These are phyloP conservation scores for Vitis hybrid DNA, from an alignment of 177 flowering plant species.

Conservation along the genomic window DNA sequence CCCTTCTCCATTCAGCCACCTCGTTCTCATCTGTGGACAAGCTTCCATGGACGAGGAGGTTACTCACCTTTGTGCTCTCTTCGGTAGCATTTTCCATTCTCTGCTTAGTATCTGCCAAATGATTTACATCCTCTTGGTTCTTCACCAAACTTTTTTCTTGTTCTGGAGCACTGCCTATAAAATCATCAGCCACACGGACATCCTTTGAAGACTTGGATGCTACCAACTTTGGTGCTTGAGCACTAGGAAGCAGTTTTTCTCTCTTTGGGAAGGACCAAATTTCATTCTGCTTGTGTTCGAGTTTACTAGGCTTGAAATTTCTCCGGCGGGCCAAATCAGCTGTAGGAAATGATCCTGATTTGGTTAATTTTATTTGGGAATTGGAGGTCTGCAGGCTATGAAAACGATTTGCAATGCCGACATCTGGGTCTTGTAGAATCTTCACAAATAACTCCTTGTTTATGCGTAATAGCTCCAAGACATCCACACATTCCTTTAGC, in stretches of 20 bases:
- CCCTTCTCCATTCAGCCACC: background rate
- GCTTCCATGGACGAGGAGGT: background rate
- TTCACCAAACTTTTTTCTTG: conserved; percentile 13
- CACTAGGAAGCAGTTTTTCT: background rate
- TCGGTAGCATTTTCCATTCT: conserved; percentile 18
- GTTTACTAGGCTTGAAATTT: conserved; percentile 18
- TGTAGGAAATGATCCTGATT: conserved; percentile 40
- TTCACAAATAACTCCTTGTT: conserved; percentile 33
- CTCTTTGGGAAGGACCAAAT: conserved; percentile 19
- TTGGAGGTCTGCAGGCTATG: conserved; percentile 12
- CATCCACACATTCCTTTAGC: conserved; percentile 21
- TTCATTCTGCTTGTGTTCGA: conserved; percentile 33
- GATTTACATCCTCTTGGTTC: conserved; percentile 18
- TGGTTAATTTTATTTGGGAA: conserved; percentile 19
- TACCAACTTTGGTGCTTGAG: conserved; percentile 5
- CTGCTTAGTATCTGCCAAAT: conserved; percentile 19
- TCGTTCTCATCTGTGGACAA: conserved; percentile 8
- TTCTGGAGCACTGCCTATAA: background rate
- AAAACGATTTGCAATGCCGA: conserved; percentile 2
- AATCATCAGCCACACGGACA: background rate
- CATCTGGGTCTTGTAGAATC: conserved; percentile 16
- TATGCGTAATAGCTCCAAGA: conserved; percentile 28
- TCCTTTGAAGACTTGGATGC: conserved; percentile 12
- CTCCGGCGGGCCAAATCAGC: conserved; percentile 7
- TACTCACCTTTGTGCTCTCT: conserved; percentile 18